These are phyloP conservation scores for Colletotrichum eleusines DNA, from an alignment of 2,329 filamentous ascomycete genomes.

Conservation along the genomic window DNA sequence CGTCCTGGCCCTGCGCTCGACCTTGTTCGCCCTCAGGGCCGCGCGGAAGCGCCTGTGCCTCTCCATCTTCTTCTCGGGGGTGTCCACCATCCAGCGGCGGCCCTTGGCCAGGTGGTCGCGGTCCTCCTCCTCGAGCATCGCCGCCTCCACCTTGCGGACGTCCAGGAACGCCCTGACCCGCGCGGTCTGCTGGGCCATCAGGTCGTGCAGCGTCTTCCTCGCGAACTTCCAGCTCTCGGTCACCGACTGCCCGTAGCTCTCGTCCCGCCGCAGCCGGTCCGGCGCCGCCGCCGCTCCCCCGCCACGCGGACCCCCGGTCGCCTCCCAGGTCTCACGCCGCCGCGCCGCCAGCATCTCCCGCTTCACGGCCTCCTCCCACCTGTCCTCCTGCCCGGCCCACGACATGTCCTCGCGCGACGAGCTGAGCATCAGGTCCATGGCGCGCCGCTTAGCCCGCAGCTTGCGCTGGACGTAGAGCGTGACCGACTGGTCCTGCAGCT, in stretches of 20 bases:
- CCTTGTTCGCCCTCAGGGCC: neutral
- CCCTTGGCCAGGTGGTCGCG: conserved; percentile 44
- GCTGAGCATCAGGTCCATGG: conserved; percentile 50
- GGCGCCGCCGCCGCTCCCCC: neutral
- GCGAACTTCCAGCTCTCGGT: neutral
- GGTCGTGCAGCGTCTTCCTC: conserved; percentile 47
- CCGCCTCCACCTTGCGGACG: conserved; percentile 56
- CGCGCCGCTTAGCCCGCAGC: conserved; percentile 59
- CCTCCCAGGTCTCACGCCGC: neutral
- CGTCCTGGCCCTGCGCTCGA: neutral
- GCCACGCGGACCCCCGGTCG: neutral
- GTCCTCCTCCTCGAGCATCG: conserved; percentile 48
- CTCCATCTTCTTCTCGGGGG: conserved; percentile 20
- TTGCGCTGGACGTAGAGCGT: conserved; percentile 64
- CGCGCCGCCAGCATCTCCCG: conserved; percentile 43
- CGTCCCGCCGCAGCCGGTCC: neutral
- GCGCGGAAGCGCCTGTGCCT: conserved; percentile 11
- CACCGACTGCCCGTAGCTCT: conserved; percentile 19
- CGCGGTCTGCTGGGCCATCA: conserved; percentile 56
- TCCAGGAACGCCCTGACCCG: conserved; percentile 55
- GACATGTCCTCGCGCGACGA: conserved; percentile 49
- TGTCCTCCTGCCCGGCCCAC: conserved; percentile 57
- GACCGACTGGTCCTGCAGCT: conserved; percentile 72
- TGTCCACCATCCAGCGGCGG: conserved; percentile 20
- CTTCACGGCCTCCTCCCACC: conserved; percentile 59